phyloP scores from a whole-genome alignment of 1,284 basidiomycete genomes.

The Cystobasidium sp. region DNA sequence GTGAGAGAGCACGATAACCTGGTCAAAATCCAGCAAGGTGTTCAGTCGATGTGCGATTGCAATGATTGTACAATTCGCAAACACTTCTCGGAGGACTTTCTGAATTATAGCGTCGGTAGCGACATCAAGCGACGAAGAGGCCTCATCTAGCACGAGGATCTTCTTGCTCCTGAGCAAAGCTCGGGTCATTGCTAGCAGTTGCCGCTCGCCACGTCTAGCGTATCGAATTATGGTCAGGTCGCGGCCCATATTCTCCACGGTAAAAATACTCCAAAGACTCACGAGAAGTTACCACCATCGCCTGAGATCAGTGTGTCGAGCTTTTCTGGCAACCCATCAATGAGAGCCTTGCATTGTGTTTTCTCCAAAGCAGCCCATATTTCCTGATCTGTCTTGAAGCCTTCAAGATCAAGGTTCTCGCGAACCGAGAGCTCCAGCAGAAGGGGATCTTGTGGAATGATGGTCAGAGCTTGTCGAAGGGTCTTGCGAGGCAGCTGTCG shows the following conservation, averaged over 20 bases:
- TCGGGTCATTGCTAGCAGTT: conserved; percentile 72
- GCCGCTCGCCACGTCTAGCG: conserved; percentile 66
- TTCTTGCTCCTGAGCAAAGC: conserved; percentile 73
- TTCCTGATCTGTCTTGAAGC: conserved; percentile 43
- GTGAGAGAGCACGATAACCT: conserved; percentile 81
- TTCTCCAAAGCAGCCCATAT: conserved; percentile 50
- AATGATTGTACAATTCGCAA: conserved; percentile 53
- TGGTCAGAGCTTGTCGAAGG: conserved; percentile 71
- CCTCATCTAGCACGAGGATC: conserved; percentile 81
- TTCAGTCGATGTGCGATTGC: conserved; percentile 73
- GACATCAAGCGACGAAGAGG: conserved; percentile 50
- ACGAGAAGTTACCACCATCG: conserved; percentile 78
- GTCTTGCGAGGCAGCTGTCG: conserved; percentile 80
- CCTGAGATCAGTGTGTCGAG: conserved; percentile 65
- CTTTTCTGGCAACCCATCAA: conserved; percentile 24
- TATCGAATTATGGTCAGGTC: background rate
- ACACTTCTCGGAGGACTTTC: conserved; percentile 51
- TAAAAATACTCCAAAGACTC: background rate
- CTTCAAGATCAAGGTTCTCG: conserved; percentile 57
- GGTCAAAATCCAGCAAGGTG: conserved; percentile 84
- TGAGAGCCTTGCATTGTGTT: conserved; percentile 26
- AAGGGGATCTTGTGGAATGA: conserved; percentile 70
- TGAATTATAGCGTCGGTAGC: conserved; percentile 48
- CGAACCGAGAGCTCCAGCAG: conserved; percentile 52
- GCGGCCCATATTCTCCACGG: too few species aligned